Percentiles rank a stretch among this genome's conserved stretches.
These are phyloP conservation scores for Lactifluus pinguis DNA, from an alignment of 768 basidiomycete genomes.

Conservation along the genomic window DNA sequence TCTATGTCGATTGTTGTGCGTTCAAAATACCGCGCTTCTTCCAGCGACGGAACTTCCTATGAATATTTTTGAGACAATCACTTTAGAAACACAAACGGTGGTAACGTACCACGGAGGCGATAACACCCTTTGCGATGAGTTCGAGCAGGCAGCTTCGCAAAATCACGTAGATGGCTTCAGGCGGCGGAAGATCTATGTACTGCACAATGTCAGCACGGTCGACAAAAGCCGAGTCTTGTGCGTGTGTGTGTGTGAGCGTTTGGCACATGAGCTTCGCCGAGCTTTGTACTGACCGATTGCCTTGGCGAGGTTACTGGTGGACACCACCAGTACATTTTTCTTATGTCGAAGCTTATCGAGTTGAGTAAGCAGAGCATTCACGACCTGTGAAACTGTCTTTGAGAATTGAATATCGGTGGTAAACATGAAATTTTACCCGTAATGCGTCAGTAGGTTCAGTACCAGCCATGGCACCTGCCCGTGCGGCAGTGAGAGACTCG, in stretches of 20 bases:
- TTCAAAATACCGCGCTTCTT: conserved; percentile 52
- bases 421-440: conserved; percentile 42
- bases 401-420: background rate
- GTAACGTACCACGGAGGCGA: conserved; percentile 48
- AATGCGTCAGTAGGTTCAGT: conserved; percentile 94
- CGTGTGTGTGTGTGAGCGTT: background rate
- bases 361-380: conserved; percentile 94
- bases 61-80: background rate
- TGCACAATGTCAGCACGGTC: conserved; percentile 97
- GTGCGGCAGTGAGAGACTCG: conserved; percentile 88
- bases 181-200: conserved; percentile 85
- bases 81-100: background rate
- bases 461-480: conserved; percentile 90
- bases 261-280: background rate
- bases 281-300: conserved; percentile 64
- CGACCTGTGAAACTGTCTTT: conserved; percentile 50
- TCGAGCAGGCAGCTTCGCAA: conserved; percentile 74
- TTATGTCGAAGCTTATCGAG: conserved; percentile 89
- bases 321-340: conserved; percentile 92
- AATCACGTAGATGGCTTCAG: conserved; percentile 91
- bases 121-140: conserved; percentile 64
- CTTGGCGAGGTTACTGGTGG: conserved; percentile 90
- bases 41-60: conserved; percentile 54
- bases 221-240: conserved; percentile 86
- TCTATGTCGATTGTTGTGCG: conserved; percentile 17